phyloP scores from a whole-genome alignment of 805 yeast genomes.

The Barnettozyma pratensis region DNA sequence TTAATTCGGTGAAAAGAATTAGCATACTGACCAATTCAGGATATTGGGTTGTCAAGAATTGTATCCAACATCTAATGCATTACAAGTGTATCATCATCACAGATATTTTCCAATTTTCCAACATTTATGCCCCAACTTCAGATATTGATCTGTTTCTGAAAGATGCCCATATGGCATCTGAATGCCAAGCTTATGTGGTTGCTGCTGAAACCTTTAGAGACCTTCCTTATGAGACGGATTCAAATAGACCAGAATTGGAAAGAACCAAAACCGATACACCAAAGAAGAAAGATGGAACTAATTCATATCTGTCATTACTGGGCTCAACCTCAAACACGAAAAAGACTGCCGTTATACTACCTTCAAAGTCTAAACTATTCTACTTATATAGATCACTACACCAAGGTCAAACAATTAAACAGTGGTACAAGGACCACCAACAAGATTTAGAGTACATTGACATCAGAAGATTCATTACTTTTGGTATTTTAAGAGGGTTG shows the following conservation, averaged over 20 bases:
- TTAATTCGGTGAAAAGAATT: slow-evolving; percentile 74
- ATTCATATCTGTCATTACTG: slow-evolving; percentile 13
- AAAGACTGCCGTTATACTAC: slow-evolving; percentile 32
- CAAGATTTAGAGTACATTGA: slow-evolving; percentile 62
- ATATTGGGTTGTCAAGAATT: slow-evolving; percentile 69
- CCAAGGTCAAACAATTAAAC: slow-evolving; percentile 70
- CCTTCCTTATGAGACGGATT: slow-evolving; percentile 28
- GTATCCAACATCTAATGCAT: slow-evolving; percentile 87
- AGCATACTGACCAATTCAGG: slow-evolving; percentile 80
- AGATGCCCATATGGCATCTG: slow-evolving; percentile 62
- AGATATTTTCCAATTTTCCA: slow-evolving; percentile 86
- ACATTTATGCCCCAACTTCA: slow-evolving; percentile 86
- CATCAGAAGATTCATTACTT: slow-evolving; percentile 75
- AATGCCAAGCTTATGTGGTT: slow-evolving; percentile 80
- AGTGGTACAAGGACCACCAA: slow-evolving; percentile 74
- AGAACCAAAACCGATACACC: slow-evolving; percentile 2
- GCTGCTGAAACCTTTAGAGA: slow-evolving; percentile 32
- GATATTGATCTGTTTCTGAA: slow-evolving; percentile 62
- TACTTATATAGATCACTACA: slow-evolving; percentile 71
- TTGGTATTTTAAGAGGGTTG: slow-evolving; percentile 78
- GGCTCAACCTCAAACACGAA: slow-evolving; percentile 6
- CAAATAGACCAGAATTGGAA: slow-evolving; percentile 1
- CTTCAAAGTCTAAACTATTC: slow-evolving; percentile 63
- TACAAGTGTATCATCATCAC: slow-evolving; percentile 78
- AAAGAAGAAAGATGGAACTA: slow-evolving; percentile 1